Evolutionary conservation across 805 yeast genomes (phyloP).

Genomic region (Pichia thaimueangensis): DNA sequence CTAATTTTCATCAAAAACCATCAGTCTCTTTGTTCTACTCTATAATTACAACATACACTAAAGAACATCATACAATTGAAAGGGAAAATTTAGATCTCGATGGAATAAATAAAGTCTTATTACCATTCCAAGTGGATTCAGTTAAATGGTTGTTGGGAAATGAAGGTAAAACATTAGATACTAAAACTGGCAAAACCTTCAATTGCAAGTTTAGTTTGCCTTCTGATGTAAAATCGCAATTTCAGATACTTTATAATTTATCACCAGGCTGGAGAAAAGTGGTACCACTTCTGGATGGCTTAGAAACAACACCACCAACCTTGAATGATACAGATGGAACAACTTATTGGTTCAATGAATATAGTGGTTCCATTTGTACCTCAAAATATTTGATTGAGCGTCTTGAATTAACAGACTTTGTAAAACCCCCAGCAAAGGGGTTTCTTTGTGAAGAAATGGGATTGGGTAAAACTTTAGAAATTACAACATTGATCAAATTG

Average conservation of each 20-base stretch:
- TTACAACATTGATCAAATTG: conserved; percentile 55
- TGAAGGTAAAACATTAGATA: conserved; percentile 36
- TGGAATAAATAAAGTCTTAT: conserved; percentile 19
- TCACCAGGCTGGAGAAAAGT: conserved; percentile 50
- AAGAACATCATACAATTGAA: conserved; percentile 12
- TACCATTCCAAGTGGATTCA: conserved; percentile 46
- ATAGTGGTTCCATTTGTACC: conserved; percentile 42
- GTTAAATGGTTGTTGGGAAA: conserved; percentile 49
- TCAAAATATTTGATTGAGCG: conserved; percentile 27
- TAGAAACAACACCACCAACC: too few species aligned
- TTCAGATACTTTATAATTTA: conserved; percentile 33
- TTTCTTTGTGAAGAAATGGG: conserved; percentile 96
- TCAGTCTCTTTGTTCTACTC: conserved; percentile 40
- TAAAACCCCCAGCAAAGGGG: conserved; percentile 42
- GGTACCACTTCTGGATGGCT: too few species aligned
- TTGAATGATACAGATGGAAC: neutral
- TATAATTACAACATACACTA: conserved; percentile 41
- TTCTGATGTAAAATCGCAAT: conserved; percentile 23
- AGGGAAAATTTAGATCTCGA: conserved; percentile 13
- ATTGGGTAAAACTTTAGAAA: conserved; percentile 87
- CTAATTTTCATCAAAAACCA: conserved; percentile 24
- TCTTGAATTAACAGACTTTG: conserved; percentile 4
- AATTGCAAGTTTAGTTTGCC: neutral
- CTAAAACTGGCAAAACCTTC: conserved; percentile 16
- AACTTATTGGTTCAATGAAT: conserved; percentile 41